These are phyloP conservation scores for Russula dissimulans DNA, from an alignment of 768 basidiomycete genomes.

Conservation along the genomic window DNA sequence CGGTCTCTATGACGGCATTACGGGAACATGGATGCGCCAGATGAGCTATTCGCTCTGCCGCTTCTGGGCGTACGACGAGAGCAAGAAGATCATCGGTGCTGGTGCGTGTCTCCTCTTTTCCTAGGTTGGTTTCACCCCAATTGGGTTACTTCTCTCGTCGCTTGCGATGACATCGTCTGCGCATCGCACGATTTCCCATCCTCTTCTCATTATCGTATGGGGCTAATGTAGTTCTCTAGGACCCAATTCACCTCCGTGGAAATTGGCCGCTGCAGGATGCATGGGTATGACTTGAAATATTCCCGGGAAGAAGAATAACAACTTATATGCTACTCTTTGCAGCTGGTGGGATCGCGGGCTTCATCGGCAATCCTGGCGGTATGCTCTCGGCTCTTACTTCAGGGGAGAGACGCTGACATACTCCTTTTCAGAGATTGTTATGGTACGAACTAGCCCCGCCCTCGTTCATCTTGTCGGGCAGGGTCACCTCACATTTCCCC, in stretches of 20 bases:
- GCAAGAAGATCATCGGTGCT: constrained; percentile 73
- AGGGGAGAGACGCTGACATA: background rate
- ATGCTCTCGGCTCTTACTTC: constrained; percentile 14
- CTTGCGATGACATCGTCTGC: background rate
- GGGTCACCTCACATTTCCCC: constrained; percentile 17
- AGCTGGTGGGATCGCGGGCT: constrained; percentile 81
- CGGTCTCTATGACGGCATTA: constrained; percentile 79
- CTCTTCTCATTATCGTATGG: background rate
- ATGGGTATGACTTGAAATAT: constrained; percentile 47
- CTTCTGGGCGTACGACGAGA: constrained; percentile 92
- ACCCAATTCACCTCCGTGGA: constrained; percentile 67
- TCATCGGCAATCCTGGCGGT: constrained; percentile 87
- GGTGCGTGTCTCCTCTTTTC: constrained; percentile 25
- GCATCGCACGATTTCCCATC: background rate
- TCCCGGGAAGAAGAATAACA: background rate
- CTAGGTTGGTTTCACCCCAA: background rate
- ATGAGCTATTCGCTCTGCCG: constrained; percentile 89
- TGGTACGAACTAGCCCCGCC: constrained; percentile 31
- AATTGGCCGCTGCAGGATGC: constrained; percentile 70
- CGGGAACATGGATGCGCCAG: constrained; percentile 84
- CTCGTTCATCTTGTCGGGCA: background rate
- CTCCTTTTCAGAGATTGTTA: constrained; percentile 52
- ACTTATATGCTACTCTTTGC: background rate
- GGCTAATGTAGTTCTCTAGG: constrained; percentile 25
- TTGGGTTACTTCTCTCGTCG: background rate